Conservation (phyloP, 768 basidiomycete genomes). For the Rhodotorula sphaerocarpa region DNA sequence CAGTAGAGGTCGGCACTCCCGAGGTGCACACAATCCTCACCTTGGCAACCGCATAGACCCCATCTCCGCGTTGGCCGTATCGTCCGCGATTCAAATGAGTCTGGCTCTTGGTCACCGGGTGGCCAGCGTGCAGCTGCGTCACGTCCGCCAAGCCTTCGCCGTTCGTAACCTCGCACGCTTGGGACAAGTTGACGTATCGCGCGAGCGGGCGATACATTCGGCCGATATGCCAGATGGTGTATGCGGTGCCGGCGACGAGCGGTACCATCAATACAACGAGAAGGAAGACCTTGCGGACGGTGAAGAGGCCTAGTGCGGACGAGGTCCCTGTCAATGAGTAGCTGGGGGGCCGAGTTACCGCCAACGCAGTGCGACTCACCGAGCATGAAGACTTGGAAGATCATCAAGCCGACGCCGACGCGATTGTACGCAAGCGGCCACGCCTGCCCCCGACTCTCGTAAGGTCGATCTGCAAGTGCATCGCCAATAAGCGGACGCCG, state of each 20-base stretch:
- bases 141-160: slow-evolving; percentile 57
- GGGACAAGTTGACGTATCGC: slow-evolving; percentile 73
- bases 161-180: slow-evolving; percentile 60
- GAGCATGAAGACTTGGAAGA: slow-evolving; percentile 87
- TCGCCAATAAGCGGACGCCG: too few relatives aligned
- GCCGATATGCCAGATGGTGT: slow-evolving; percentile 74
- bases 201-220: slow-evolving; percentile 63
- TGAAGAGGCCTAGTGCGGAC: slow-evolving; percentile 91
- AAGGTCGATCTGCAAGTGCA: slow-evolving; percentile 64
- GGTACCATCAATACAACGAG: slow-evolving; percentile 63
- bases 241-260: slow-evolving; percentile 62
- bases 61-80: slow-evolving; percentile 89
- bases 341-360: background rate
- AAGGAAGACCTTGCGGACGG: slow-evolving; percentile 55
- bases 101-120: slow-evolving; percentile 81
- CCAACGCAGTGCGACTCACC: slow-evolving; percentile 5
- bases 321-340: background rate
- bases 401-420: slow-evolving; percentile 81
- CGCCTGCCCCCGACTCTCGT: slow-evolving; percentile 92
- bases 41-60: slow-evolving; percentile 87
- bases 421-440: slow-evolving; percentile 94
- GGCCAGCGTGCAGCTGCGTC: slow-evolving; percentile 62
- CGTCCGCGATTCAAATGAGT: slow-evolving; percentile 77
- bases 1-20: background rate
- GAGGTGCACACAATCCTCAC: slow-evolving; percentile 53